A percentile compares a stretch with the other conserved stretches of the same genome.
These are phyloP conservation scores for Themeda triandra DNA, from an alignment of 176 grass and related monocot genomes.

Conservation along the genomic window DNA sequence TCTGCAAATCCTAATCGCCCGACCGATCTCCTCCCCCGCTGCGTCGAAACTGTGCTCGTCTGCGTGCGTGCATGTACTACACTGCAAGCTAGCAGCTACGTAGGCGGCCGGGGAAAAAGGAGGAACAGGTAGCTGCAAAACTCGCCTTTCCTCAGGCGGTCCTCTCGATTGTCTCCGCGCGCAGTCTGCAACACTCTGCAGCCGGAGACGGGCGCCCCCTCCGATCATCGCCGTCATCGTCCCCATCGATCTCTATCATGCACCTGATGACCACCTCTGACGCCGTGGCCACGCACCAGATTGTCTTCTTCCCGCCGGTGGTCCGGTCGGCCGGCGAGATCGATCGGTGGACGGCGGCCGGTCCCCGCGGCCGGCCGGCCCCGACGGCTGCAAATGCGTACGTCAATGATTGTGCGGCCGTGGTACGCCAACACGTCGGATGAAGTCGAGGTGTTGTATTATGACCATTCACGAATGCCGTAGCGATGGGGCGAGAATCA, in stretches of 20 bases:
- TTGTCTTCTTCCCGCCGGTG: not conserved
- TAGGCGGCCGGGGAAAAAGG: not conserved
- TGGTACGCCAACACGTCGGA: slow-evolving; percentile 14
- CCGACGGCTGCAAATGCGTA: not conserved
- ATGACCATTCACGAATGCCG: not conserved
- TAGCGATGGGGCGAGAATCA: not conserved
- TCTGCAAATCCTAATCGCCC: not conserved
- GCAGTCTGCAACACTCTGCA: not conserved
- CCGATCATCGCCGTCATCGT: not conserved
- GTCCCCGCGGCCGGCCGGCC: not conserved
- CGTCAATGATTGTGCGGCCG: slow-evolving; percentile 27
- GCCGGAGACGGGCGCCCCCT: too few species aligned
- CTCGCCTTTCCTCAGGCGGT: slow-evolving; percentile 44
- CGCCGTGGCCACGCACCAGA: not conserved
- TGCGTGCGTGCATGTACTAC: not conserved
- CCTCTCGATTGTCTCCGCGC: not conserved
- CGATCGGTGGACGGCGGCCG: not conserved
- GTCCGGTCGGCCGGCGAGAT: too few species aligned
- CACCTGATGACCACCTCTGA: not conserved
- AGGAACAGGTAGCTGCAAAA: slow-evolving; percentile 2
- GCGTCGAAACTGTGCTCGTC: not conserved
- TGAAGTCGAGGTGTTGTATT: too few species aligned
- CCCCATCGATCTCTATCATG: not conserved
- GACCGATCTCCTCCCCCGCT: not conserved
- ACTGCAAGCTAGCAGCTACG: not conserved